Base-by-base conservation (phyloP, 2,329 filamentous ascomycete species). In the Aspergillus arachidicola region DNA sequence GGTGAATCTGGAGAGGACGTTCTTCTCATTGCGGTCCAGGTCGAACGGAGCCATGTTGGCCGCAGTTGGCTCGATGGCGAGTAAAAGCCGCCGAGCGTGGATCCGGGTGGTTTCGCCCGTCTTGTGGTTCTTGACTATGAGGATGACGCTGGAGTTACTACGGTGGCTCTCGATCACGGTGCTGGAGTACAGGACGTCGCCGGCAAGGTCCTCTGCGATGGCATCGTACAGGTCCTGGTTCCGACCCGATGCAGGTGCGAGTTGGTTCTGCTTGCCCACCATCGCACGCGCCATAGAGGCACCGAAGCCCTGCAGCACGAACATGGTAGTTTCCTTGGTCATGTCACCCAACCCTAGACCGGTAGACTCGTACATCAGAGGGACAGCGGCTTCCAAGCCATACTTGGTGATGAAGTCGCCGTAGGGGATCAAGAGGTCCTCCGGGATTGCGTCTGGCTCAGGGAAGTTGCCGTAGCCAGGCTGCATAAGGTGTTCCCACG, bases 141-240 rank as follows among this genome's bases (percentile, higher is more conserved):
- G 70, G 3, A 61, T 55, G 16, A 79, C 77, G 51, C 78, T 78
- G 21, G 63, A 60, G 2, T 68, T 56, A 19, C 70, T 71, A 34
- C 67, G 67, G 11, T 28, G 46, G 48, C 60, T 68, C 14, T 61
- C 32, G 21, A 69, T 43, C 1, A 81, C 79, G 1, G 72, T 77
- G 61, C 74, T 78, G 9, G 73, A 75, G 65, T 77, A 78, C 3
- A 81, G 67, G 0, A 82, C 76, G 38, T 81, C 78, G 2, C 72
- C 63, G n/a, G 75, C 77, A 0, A 83, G 71, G 30, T 76, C 70
- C 0, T 67, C 48, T 2, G 73, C 74, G 43, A 81, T 74, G 14
- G 72, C 73, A 58, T 81, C 78, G 65, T 82, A 83, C 5, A 83
- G 68, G 10, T 63, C 69, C 53, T 81, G 78, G 62, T 79, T 78